A percentile compares a stretch with the other conserved stretches of the same genome.
Conservation (phyloP, 176 grass and related monocot species). For the Otatea glauca region DNA sequence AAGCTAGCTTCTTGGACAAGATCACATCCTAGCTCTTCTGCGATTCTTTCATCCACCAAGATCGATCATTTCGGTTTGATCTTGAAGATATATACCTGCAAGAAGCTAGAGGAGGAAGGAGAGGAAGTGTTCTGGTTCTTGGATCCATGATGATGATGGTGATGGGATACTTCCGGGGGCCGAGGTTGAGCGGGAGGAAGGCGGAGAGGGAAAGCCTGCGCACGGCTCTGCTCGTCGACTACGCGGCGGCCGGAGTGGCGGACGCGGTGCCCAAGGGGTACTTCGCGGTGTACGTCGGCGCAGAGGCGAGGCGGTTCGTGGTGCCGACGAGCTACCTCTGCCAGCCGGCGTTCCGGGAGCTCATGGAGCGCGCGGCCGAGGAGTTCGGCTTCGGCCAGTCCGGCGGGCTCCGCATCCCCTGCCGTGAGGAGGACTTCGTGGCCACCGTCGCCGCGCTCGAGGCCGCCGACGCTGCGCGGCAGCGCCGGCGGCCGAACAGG, state of each 20-base stretch:
- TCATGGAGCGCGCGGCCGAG: conserved; percentile 70
- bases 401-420: conserved; percentile 56
- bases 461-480: background rate
- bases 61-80: background rate
- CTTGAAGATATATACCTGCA: background rate
- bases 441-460: conserved; percentile 38
- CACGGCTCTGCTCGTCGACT: conserved; percentile 1
- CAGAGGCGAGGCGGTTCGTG: conserved; percentile 54
- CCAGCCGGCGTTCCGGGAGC: conserved; percentile 44
- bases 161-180: conserved; percentile 56
- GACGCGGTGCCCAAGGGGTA: background rate
- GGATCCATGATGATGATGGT: conserved; percentile 29
- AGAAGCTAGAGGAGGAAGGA: background rate
- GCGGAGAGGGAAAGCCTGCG: conserved; percentile 15
- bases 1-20: background rate
- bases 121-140: background rate
- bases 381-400: conserved; percentile 72
- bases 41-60: background rate
- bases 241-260: background rate
- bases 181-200: conserved; percentile 40
- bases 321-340: conserved; percentile 62
- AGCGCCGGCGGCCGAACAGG: conserved; percentile 10
- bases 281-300: conserved; percentile 59
- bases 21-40: background rate
- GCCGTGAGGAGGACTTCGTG: conserved; percentile 58